A percentile compares a stretch with the other conserved stretches of the same genome.
Evolutionary conservation across 129 eudicot species (phyloP).

Genomic region (Arctium minus): DNA sequence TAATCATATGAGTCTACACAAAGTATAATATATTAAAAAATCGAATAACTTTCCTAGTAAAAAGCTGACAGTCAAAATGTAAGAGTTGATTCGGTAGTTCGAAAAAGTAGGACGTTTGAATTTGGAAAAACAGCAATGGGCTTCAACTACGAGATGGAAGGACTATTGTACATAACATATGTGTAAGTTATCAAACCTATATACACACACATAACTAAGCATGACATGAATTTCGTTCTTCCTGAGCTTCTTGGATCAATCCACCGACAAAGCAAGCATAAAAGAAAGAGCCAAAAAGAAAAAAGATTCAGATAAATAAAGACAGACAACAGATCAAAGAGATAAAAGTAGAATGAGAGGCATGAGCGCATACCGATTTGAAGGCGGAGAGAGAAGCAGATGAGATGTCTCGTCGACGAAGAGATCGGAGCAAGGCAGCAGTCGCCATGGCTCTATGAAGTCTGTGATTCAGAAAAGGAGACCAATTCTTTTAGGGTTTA

Average conservation of each 20-base stretch:
- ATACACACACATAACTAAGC: neutral
- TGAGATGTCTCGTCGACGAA: conserved; percentile 53
- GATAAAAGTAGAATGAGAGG: neutral
- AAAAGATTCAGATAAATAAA: neutral
- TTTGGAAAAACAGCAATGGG: neutral
- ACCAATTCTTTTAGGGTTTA: conserved; percentile 30
- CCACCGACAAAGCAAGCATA: neutral
- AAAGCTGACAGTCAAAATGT: neutral
- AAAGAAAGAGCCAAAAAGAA: neutral
- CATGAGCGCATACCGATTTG: conserved; percentile 39
- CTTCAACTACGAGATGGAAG: neutral
- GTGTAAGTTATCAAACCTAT: neutral
- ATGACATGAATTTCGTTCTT: neutral
- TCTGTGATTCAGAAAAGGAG: neutral
- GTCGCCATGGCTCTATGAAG: conserved; percentile 50
- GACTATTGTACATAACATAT: neutral
- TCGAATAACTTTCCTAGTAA: neutral
- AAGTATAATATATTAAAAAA: neutral
- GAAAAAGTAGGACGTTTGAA: neutral
- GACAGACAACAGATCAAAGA: neutral
- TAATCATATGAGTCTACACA: neutral
- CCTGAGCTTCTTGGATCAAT: conserved; percentile 1
- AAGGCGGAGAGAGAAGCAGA: conserved; percentile 55
- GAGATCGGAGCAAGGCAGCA: conserved; percentile 57
- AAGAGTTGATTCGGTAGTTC: neutral